Percentiles rank a stretch among this genome's conserved stretches.
These are phyloP conservation scores for Botrytis pseudocinerea DNA, from an alignment of 2,329 filamentous ascomycete species.

Conservation along the genomic window DNA sequence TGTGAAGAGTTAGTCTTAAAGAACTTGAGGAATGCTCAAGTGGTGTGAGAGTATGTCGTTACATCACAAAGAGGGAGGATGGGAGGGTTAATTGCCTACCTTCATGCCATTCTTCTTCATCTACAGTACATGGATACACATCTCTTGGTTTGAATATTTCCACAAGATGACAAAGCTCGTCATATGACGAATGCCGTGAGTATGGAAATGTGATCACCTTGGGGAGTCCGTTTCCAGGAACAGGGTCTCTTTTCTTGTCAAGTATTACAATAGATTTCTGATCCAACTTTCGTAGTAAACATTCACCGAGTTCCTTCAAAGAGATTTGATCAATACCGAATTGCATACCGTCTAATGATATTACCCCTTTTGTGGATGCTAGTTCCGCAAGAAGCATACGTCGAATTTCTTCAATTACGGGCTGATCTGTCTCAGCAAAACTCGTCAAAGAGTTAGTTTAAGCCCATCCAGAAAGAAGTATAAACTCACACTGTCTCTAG, in stretches of 20 bases:
- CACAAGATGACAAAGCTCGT: conserved; percentile 73
- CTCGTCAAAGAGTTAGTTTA: conserved; percentile 25
- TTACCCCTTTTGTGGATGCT: conserved; percentile 29
- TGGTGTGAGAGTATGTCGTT: neutral
- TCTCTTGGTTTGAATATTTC: conserved; percentile 69
- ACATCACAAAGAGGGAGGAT: neutral
- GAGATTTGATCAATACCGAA: conserved; percentile 30
- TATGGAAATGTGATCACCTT: conserved; percentile 69
- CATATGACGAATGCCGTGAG: conserved; percentile 84
- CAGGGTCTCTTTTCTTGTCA: neutral
- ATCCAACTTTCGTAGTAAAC: conserved; percentile 32
- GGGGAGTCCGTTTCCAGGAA: conserved; percentile 24
- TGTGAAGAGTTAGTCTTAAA: conserved; percentile 26
- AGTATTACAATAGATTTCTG: conserved; percentile 21
- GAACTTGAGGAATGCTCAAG: neutral
- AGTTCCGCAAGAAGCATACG: conserved; percentile 32
- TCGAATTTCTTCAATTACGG: conserved; percentile 42
- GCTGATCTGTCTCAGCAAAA: conserved; percentile 32
- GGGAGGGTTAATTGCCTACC: conserved; percentile 28
- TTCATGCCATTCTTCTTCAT: conserved; percentile 62
- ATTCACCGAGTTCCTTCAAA: conserved; percentile 31
- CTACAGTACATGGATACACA: conserved; percentile 78
- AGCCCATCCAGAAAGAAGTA: neutral
- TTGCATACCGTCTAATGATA: conserved; percentile 35
- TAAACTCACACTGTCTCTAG: conserved; percentile 12